A percentile compares a stretch with the other conserved stretches of the same genome.
These are phyloP conservation scores for Dictyostelium citrinum DNA, from an alignment of 78 protist genomes.

Conservation along the genomic window DNA sequence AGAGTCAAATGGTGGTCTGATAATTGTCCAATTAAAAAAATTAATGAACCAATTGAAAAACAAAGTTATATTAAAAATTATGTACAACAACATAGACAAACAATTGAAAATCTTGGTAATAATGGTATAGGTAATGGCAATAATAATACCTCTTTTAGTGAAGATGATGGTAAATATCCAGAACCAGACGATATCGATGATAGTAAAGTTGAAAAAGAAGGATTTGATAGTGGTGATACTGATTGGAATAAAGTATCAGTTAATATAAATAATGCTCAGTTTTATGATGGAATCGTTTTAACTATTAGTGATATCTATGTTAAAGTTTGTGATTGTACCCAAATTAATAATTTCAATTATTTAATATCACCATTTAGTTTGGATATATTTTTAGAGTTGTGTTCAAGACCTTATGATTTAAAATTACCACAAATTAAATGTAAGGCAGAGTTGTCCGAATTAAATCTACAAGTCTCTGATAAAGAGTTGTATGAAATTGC, in stretches of 20 bases:
- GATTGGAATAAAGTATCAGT: slow-evolving; percentile 31
- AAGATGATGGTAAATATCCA: not conserved
- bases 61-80: not conserved
- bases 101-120: not conserved
- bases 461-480: slow-evolving; percentile 23
- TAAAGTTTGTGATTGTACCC: slow-evolving; percentile 32
- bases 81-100: slow-evolving; percentile 7
- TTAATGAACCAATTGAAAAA: slow-evolving; percentile 20
- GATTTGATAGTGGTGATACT: not conserved
- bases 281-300: slow-evolving; percentile 61
- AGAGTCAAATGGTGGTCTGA: slow-evolving; percentile 56
- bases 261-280: slow-evolving; percentile 56
- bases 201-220: not conserved
- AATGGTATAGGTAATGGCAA: not conserved
- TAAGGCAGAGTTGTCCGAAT: slow-evolving; percentile 7
- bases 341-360: slow-evolving; percentile 6
- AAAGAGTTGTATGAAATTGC: slow-evolving; percentile 29
- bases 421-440: slow-evolving; percentile 53
- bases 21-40: slow-evolving; percentile 11
- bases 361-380: slow-evolving; percentile 30
- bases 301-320: not conserved
- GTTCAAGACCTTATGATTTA: slow-evolving; percentile 55
- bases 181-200: not conserved
- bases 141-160: no score
- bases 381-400: slow-evolving; percentile 20